Evolutionary conservation across 1,284 basidiomycete species (phyloP).

Genomic region (Tremellales sp.): DNA sequence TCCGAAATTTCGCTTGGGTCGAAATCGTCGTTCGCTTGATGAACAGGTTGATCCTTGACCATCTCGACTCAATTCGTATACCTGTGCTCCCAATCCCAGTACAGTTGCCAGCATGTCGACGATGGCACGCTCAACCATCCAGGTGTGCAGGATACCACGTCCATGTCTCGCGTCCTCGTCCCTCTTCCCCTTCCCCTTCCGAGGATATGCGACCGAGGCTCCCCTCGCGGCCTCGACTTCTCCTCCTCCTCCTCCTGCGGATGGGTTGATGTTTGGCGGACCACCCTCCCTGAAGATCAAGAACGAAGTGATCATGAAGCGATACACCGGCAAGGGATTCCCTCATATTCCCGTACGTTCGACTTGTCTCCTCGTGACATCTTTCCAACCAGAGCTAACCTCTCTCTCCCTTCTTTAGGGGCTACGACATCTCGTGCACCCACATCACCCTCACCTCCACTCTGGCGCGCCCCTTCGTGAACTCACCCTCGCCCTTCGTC

Average conservation of each 20-base stretch:
- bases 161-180: constrained; percentile 24
- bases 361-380: neutral
- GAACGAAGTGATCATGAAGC: constrained; percentile 28
- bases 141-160: constrained; percentile 12
- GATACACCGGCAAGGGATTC: constrained; percentile 42
- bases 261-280: constrained; percentile 21
- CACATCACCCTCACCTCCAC: constrained; percentile 76
- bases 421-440: constrained; percentile 79
- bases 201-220: constrained; percentile 24
- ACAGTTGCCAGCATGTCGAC: constrained; percentile 13
- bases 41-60: neutral
- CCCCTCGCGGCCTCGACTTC: neutral
- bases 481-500: constrained; percentile 77
- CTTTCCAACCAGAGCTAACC: neutral
- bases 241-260: too few relatives aligned
- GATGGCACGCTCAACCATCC: constrained; percentile 21
- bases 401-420: constrained; percentile 46
- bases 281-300: constrained; percentile 14
- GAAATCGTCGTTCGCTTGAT: neutral
- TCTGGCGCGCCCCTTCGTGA: constrained; percentile 75
- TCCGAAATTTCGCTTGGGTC: neutral
- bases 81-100: too few relatives aligned
- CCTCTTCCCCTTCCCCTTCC: constrained; percentile 4
- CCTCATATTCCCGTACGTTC: constrained; percentile 43
- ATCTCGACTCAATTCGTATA: too few relatives aligned